Evolutionary conservation across 768 basidiomycete genomes (phyloP), one percentile per base, ranked within the genome.

Genomic region (Lactarius hatsudake): DNA sequence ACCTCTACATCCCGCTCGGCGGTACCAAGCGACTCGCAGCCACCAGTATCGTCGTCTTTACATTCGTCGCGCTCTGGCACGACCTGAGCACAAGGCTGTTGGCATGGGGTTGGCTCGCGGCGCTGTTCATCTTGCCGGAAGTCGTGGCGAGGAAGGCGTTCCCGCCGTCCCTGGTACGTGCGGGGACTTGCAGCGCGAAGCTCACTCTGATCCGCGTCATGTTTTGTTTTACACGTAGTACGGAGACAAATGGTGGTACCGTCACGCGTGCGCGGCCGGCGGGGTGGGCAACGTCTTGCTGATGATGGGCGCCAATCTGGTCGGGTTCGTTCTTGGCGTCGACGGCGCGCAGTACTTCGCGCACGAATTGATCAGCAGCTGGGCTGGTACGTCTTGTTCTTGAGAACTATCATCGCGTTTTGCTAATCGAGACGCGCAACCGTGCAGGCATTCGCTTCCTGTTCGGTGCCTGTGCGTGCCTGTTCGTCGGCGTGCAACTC

Each of bases 31-130:
- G 82, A 57, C 74, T 80, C 2, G 72, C 88, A 7, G 59, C 90
- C 28, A 89, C 96, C 51, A 91, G 86, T 0, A 68, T 88, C 12
- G 78, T 96, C 48, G 86, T 96, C 23, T 98, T 98, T 81, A 91
- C 96, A 0, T 98, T 99, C 73, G 96, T 98, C 28, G 96, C 97
- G 0, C 79, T 99, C 23, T 99, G 96, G 96, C 97, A 99, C 72
- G 97, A 98, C 74, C 81, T 98, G 2, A 91, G 91, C 0, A 88
- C 96, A 76, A 82, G 83, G 30, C 83, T 98, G 5, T 81, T 99
- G 2, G 88, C 93, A 2, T 99, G 96, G 96, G 96, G 97, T 2
- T 98, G 97, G 97, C 87, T 97, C 12, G 83, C 96, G 66, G 91
- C 87, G 73, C 68, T 96, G 57, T 97, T 99, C 76, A 88, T 99